Evolutionary conservation across 2,329 filamentous ascomycete genomes (phyloP).

Genomic region (Metarhizium robertsii): DNA sequence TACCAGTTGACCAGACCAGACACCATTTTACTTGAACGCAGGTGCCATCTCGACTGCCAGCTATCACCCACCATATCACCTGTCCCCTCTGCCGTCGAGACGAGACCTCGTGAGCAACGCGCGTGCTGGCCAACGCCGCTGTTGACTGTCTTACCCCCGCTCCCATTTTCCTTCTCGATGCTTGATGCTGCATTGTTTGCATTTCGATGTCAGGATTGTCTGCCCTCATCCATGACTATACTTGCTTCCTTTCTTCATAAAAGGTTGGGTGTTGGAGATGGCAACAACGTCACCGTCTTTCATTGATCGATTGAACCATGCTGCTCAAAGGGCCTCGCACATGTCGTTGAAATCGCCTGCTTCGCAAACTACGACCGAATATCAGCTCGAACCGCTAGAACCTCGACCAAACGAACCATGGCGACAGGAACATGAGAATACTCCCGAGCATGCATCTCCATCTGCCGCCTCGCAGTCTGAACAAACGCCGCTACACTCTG

Average conservation of each 20-base stretch:
- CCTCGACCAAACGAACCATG: conserved; percentile 22
- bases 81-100: background rate
- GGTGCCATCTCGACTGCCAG: too few species aligned
- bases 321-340: conserved; percentile 14
- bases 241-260: background rate
- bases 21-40: too few species aligned
- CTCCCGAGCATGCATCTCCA: background rate
- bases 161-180: background rate
- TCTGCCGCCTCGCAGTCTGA: conserved; percentile 5
- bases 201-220: background rate
- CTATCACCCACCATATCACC: background rate
- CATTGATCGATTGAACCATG: conserved; percentile 17
- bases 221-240: background rate
- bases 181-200: background rate
- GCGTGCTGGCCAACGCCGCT: background rate
- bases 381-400: conserved; percentile 30
- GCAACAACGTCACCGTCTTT: conserved; percentile 16
- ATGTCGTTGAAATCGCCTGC: conserved; percentile 17
- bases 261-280: background rate
- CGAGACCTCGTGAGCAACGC: background rate
- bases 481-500: conserved; percentile 10
- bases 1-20: too few species aligned
- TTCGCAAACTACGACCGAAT: conserved; percentile 21
- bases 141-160: background rate
- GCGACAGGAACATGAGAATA: conserved; percentile 4